Conservation (phyloP, 208 protist genomes). For the Trypanosoma conorhini region DNA sequence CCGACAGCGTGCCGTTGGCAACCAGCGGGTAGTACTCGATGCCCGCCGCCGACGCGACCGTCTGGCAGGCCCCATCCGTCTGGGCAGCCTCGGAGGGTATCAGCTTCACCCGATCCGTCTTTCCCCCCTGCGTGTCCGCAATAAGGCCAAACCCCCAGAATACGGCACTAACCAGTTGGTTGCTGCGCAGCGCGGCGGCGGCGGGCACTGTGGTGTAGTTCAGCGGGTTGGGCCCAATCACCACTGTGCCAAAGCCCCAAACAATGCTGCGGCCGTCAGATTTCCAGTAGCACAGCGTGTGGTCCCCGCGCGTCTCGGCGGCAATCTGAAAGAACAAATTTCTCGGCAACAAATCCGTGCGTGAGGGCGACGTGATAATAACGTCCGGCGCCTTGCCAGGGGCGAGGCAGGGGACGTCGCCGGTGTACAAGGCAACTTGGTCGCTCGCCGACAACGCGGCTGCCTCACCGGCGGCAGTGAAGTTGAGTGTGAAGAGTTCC, state of each 20-base stretch:
- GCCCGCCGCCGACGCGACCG: conserved; percentile 26
- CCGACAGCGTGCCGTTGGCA: conserved; percentile 74
- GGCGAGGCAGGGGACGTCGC: conserved; percentile 53
- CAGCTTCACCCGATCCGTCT: conserved; percentile 64
- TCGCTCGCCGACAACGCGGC: conserved; percentile 42
- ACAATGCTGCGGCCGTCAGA: conserved; percentile 15
- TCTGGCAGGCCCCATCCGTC: conserved; percentile 30
- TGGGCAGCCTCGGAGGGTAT: conserved; percentile 30
- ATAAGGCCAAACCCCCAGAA: conserved; percentile 81
- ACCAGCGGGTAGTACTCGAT: conserved; percentile 46
- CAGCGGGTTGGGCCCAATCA: conserved; percentile 58
- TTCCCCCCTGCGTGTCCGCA: conserved; percentile 15
- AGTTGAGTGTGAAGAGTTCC: conserved; percentile 87
- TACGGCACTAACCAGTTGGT: conserved; percentile 62
- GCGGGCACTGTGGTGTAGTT: conserved; percentile 41
- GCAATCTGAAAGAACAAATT: conserved; percentile 50
- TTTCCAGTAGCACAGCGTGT: conserved; percentile 35
- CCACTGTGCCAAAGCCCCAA: conserved; percentile 77
- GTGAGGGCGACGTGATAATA: conserved; percentile 56
- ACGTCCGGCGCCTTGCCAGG: conserved; percentile 21
- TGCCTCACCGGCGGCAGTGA: conserved; percentile 28
- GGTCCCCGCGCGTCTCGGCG: conserved; percentile 43
- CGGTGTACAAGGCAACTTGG: conserved; percentile 62
- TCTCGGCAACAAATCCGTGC: conserved; percentile 36
- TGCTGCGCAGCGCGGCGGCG: conserved; percentile 10